Base-by-base conservation (phyloP, 2,329 filamentous ascomycete genomes). In the Pseudogymnoascus destructans region DNA sequence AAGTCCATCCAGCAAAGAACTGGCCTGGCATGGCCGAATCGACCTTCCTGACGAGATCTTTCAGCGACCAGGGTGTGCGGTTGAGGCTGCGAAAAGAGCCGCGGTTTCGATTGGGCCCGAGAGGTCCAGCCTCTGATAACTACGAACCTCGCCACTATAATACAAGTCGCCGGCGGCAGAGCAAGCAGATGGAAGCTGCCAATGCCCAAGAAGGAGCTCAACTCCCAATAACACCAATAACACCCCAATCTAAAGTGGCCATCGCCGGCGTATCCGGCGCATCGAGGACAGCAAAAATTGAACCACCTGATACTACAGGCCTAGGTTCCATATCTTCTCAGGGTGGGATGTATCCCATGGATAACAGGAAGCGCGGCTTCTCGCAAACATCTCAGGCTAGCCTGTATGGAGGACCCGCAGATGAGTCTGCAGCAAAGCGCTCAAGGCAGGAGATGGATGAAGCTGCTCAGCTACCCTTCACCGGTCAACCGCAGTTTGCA, bases 51-150 rank as follows among this genome's bases (percentile, higher is more conserved):
- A 93, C 89, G 0, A 79, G 88, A 57, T 84, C 86, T 0, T 92
- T 95, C 70, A 87, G 86, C 63, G 89, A 95, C 65, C 89, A 95
- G 69, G 90, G 90, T 7, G 87, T 95, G 11, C 84, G 89, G 57
- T 74, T 95, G 30, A 79, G 89, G 57, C 77, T 95, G 52, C 82
- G 89, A 58, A 95, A 95, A 69, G 89, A 95, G 70, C 86, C 87
- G 46, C 78, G 87, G 59, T 78, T 78, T 23, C 58, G 67, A 17
- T 61, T 68, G 11, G 63, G 64, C 54, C 66, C 67, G 49, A 63
- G 66, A 54, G 68, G 68, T 38, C 66, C 68, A 57, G 64, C 65
- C 3, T 64, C 66, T 55, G 66, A 70, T 59, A 63, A 69, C 40
- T 70, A 69, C 54, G 52, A 67, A 55, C 66, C 67, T 19, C 62